A percentile compares a stretch with the other conserved stretches of the same genome.
phyloP scores from a whole-genome alignment of 1,139 yeast genomes.

The Kodamaea sp. region DNA sequence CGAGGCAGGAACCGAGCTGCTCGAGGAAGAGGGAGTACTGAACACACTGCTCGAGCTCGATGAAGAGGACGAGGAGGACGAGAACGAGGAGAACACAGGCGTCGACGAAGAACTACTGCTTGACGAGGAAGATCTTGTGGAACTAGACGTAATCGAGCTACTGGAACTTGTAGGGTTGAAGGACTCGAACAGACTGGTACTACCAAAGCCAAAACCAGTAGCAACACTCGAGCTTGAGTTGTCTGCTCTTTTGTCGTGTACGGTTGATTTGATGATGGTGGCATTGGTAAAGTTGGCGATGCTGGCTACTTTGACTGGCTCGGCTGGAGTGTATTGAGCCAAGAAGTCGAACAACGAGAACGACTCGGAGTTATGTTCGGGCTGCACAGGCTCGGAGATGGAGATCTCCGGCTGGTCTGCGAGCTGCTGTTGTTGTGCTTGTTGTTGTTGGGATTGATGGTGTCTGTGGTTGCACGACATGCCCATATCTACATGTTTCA shows the following conservation, averaged over 20 bases:
- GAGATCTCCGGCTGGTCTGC: background rate
- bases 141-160: too few species aligned
- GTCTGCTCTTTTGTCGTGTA: background rate
- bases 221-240: background rate
- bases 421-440: background rate
- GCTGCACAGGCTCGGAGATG: background rate
- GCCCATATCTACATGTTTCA: background rate
- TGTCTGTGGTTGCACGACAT: background rate
- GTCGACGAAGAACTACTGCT: too few species aligned
- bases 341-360: background rate
- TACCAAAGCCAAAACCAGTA: too few species aligned
- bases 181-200: too few species aligned
- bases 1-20: background rate
- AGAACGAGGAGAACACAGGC: too few species aligned
- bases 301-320: background rate
- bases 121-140: too few species aligned
- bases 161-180: too few species aligned
- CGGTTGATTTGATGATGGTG: background rate
- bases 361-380: background rate
- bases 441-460: constrained; percentile 1
- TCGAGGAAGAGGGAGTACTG: background rate
- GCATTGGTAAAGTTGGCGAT: background rate
- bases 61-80: constrained; percentile 1
- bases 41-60: constrained; percentile 1
- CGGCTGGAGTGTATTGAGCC: background rate